Evolutionary conservation across 441 rosid genomes (phyloP), one percentile per base, ranked within the genome.

Genomic region (Erodium trifolium): DNA sequence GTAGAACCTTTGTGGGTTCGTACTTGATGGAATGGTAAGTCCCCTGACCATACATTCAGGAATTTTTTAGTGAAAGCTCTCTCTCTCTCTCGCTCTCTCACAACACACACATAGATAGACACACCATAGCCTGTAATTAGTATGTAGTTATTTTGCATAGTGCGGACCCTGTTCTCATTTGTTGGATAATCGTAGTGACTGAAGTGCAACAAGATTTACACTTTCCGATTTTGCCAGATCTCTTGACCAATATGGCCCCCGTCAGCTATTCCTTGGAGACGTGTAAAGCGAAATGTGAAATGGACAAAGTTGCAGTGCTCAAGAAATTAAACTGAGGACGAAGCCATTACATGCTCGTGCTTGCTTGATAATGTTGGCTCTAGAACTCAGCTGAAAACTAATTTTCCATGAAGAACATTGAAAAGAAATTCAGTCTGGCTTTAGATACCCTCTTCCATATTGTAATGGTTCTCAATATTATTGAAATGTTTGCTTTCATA

Each of bases 1-100:
- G 68, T 88, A 82, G 97, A 86, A 73, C 89, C 97, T 64, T 66
- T 88, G 80, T 91, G 94, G 91, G 80, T 78, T 76, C 91, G 80
- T 45, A 76, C 76, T 49, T 84, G 80, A 87, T 80, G 23, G 62
- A 4, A 16, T 55, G 10, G 19, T 18, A 17, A 55, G 62, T 17
- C 62, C 62, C 23, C 14, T 6, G 14, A 23, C 27, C 27, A 23
- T 23, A 23, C 27, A 23, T 23, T 0, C 27, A 23, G 27, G 27
- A 23, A 23, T 23, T 23, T 23, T 55, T 55, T 5, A 17, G 17
- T 55, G 62, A 55, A 55, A 55, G 62, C 19, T 17, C 60, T 47
- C 16, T 45, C 51, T 45, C 51, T 9, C 51, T 8, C 51, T 35
- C 39, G 0, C 39, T 35, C 3, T 3, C 1, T 3, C 39, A 35